phyloP scores from a whole-genome alignment of 495 filamentous ascomycete species.

The Acidomyces sp. region DNA sequence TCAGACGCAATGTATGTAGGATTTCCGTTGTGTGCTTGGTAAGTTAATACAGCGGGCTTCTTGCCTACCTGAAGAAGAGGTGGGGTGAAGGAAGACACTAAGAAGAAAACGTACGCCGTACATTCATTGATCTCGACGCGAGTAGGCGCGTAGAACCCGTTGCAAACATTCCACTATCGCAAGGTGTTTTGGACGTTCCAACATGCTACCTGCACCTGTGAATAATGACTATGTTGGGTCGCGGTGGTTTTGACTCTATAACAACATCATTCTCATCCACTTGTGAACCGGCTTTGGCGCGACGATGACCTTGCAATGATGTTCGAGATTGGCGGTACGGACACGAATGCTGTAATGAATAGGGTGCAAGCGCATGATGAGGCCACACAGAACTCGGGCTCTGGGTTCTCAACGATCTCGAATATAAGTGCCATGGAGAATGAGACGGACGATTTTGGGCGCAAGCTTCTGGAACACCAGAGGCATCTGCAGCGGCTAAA shows the following conservation, averaged over 20 bases:
- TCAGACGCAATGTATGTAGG: not conserved
- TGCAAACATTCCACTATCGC: too few species aligned
- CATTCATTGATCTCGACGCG: too few species aligned
- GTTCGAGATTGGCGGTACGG: constrained; percentile 9
- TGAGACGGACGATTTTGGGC: constrained; percentile 29
- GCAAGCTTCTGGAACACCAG: constrained; percentile 23
- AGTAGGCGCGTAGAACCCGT: too few species aligned
- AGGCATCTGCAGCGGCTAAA: constrained; percentile 25
- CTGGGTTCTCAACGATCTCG: constrained; percentile 17
- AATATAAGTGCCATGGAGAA: constrained; percentile 25
- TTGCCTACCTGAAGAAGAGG: not conserved
- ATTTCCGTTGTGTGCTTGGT: too few species aligned
- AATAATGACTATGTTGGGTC: too few species aligned
- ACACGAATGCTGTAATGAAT: constrained; percentile 7
- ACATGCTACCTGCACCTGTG: too few species aligned
- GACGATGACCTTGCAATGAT: constrained; percentile 1
- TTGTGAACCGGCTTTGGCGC: too few species aligned
- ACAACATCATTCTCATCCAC: too few species aligned
- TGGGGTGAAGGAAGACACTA: not conserved
- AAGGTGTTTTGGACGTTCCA: too few species aligned
- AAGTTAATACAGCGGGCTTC: too few species aligned
- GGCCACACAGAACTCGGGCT: constrained; percentile 19
- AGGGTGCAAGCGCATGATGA: constrained; percentile 21
- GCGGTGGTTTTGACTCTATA: too few species aligned
- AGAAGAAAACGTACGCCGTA: not conserved